Evolutionary conservation across 495 filamentous ascomycete species (phyloP).

Genomic region (Penicillium goetzii): DNA sequence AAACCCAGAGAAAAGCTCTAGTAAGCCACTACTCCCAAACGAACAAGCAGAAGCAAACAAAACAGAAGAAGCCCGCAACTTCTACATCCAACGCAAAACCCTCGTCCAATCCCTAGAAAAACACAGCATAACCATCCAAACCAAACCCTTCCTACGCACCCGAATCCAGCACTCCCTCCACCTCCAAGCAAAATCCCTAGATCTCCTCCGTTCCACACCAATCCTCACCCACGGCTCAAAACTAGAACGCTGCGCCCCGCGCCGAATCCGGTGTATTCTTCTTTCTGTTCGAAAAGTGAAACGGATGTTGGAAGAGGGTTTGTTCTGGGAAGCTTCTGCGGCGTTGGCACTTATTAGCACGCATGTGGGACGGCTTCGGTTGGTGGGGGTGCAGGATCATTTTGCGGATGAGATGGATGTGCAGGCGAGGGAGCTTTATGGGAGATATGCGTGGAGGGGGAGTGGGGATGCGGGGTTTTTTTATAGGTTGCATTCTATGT

Average conservation of each 20-base stretch:
- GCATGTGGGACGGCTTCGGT: background rate
- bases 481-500: background rate
- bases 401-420: background rate
- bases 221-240: background rate
- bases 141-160: background rate
- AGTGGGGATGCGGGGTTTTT: background rate
- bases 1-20: background rate
- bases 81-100: background rate
- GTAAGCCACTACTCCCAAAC: background rate
- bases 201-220: background rate
- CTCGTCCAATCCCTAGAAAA: background rate
- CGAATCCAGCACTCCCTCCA: background rate
- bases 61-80: background rate
- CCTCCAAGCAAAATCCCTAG: background rate
- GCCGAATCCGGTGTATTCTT: background rate
- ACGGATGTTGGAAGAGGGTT: background rate
- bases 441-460: background rate
- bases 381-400: background rate
- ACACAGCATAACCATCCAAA: background rate
- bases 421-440: background rate
- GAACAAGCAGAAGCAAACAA: background rate
- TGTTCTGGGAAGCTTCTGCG: background rate
- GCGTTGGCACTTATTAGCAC: background rate
- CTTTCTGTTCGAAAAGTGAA: background rate
- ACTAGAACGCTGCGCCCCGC: background rate